Evolutionary conservation across 305 asterid genomes (phyloP).

Genomic region (Fraxinus paxiana): DNA sequence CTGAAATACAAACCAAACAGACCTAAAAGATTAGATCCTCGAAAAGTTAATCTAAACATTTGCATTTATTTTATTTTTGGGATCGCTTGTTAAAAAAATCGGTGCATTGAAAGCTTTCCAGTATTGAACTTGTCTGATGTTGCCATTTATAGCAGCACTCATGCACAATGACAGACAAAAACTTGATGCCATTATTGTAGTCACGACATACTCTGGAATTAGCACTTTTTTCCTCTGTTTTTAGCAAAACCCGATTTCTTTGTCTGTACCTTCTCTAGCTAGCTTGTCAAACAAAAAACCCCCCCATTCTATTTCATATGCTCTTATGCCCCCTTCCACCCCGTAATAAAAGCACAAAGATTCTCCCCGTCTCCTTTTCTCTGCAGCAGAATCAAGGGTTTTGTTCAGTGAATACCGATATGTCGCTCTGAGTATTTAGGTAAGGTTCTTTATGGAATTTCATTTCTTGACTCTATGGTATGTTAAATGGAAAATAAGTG

Average conservation of each 20-base stretch:
- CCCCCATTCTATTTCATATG: background rate
- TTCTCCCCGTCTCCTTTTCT: slow-evolving; percentile 4
- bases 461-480: background rate
- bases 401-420: slow-evolving; percentile 6
- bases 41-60: too few relatives aligned
- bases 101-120: background rate
- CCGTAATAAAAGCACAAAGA: background rate
- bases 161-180: background rate
- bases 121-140: background rate
- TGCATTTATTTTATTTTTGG: too few relatives aligned
- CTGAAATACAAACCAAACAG: too few relatives aligned
- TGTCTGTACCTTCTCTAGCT: slow-evolving; percentile 5
- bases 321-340: background rate
- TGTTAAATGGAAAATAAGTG: background rate
- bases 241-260: slow-evolving; percentile 13
- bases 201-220: slow-evolving; percentile 16
- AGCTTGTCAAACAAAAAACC: slow-evolving; percentile 15
- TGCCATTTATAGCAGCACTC: background rate
- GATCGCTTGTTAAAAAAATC: background rate
- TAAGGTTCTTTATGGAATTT: slow-evolving; percentile 20
- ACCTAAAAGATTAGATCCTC: too few relatives aligned
- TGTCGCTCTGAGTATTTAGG: slow-evolving; percentile 16
- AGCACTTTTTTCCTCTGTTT: slow-evolving; percentile 13
- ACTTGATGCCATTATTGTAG: background rate
- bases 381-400: slow-evolving; percentile 28